phyloP scores from a whole-genome alignment of 78 protist species.

The Dictyostelium capitatum region DNA sequence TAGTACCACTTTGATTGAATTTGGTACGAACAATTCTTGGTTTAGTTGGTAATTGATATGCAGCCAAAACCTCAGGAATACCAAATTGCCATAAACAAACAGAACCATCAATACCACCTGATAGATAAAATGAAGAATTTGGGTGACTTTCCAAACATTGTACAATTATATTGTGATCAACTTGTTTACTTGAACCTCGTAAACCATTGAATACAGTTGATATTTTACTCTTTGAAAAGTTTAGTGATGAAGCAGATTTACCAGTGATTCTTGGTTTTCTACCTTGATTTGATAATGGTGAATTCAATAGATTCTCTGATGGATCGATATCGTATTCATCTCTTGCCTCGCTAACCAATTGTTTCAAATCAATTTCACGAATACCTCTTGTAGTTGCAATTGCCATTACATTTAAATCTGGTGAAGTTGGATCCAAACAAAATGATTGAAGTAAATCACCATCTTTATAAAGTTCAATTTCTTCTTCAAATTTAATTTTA shows the following conservation, averaged over 20 bases:
- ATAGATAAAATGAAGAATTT: constrained; percentile 46
- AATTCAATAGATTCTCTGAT: not conserved
- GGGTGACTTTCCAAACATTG: constrained; percentile 82
- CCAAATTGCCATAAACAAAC: constrained; percentile 79
- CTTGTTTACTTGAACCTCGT: constrained; percentile 19
- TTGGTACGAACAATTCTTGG: constrained; percentile 55
- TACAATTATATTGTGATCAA: constrained; percentile 79
- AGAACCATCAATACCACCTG: constrained; percentile 81
- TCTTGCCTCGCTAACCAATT: not conserved
- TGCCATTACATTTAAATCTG: constrained; percentile 35
- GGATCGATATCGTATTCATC: constrained; percentile 50
- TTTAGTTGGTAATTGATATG: constrained; percentile 55
- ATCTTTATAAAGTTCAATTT: constrained; percentile 64
- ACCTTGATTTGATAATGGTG: not conserved
- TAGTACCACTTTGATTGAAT: constrained; percentile 78
- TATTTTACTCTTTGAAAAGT: constrained; percentile 9
- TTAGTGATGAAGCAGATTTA: constrained; percentile 34
- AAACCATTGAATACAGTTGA: constrained; percentile 1
- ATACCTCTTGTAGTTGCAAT: constrained; percentile 82
- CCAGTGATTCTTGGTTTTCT: constrained; percentile 37
- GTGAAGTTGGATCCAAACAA: constrained; percentile 53
- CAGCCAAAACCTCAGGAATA: constrained; percentile 67
- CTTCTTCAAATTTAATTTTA: constrained; percentile 53
- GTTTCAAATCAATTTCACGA: constrained; percentile 75
- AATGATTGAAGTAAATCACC: constrained; percentile 75